Conservation (phyloP, 768 basidiomycete species). For the Leccinum aurantiacum region DNA sequence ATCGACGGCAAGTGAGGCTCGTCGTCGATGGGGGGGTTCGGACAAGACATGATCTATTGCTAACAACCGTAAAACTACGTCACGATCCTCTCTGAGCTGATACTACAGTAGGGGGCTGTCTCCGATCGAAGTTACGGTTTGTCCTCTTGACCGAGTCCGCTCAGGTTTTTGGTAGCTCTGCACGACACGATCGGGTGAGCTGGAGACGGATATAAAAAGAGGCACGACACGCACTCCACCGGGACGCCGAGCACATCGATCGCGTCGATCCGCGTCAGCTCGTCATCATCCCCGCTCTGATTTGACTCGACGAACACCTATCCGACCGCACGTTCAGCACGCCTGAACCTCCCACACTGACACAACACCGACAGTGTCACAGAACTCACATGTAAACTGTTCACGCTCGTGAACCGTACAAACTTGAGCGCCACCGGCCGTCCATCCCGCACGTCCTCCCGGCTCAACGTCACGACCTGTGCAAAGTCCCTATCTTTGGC, state of each 20-base stretch:
- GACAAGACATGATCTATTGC: slow-evolving; percentile 6
- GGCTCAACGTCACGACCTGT: slow-evolving; percentile 55
- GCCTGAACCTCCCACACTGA: too few relatives aligned
- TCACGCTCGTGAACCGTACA: slow-evolving; percentile 71
- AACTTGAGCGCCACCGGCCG: slow-evolving; percentile 54
- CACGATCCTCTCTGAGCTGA: background rate
- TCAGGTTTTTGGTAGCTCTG: slow-evolving; percentile 40
- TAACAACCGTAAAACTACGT: slow-evolving; percentile 2
- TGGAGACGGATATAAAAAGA: background rate
- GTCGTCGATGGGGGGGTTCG: background rate
- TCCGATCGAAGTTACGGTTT: slow-evolving; percentile 14
- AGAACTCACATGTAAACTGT: slow-evolving; percentile 55
- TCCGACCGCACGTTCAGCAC: slow-evolving; percentile 5
- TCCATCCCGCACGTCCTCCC: slow-evolving; percentile 45
- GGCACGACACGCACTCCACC: slow-evolving; percentile 46
- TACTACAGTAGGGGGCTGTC: background rate
- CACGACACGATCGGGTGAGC: slow-evolving; percentile 5
- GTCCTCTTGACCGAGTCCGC: slow-evolving; percentile 38
- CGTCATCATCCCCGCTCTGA: slow-evolving; percentile 57
- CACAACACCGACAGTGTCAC: background rate
- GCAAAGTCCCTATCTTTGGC: slow-evolving; percentile 48
- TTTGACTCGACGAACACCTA: slow-evolving; percentile 73
- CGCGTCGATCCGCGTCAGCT: slow-evolving; percentile 58
- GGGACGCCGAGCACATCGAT: slow-evolving; percentile 64
- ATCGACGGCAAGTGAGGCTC: slow-evolving; percentile 60